Percentiles rank a stretch among this genome's conserved stretches.
Conservation (phyloP, 2,329 filamentous ascomycete species). For the Monosporascus cannonballus region DNA sequence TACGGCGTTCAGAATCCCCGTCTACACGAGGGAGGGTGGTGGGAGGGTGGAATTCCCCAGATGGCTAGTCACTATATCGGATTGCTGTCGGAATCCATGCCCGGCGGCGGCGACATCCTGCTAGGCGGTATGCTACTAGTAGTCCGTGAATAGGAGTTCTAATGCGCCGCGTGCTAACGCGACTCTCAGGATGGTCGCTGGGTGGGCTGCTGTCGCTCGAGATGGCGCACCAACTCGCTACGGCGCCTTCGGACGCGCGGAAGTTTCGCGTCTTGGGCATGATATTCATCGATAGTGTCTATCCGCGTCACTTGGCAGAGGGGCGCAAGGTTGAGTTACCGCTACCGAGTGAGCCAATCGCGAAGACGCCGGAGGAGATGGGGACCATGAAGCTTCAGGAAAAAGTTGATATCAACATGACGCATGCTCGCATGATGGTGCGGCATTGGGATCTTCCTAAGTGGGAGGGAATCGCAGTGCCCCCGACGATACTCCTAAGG, state of each 20-base stretch:
- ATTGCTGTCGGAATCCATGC: constrained; percentile 36
- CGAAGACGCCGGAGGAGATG: constrained; percentile 19
- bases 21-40: constrained; percentile 40
- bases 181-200: constrained; percentile 42
- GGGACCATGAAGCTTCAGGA: constrained; percentile 21
- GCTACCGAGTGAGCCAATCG: constrained; percentile 21
- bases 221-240: constrained; percentile 37
- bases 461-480: constrained; percentile 22
- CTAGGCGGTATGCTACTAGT: constrained; percentile 34
- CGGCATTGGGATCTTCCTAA: constrained; percentile 18
- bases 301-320: constrained; percentile 19
- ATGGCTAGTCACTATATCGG: constrained; percentile 47
- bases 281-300: constrained; percentile 47
- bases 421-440: constrained; percentile 25
- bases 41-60: constrained; percentile 45
- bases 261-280: constrained; percentile 40
- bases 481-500: constrained; percentile 39
- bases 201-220: constrained; percentile 48
- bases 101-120: constrained; percentile 34
- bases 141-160: neutral
- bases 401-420: constrained; percentile 28
- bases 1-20: constrained; percentile 51
- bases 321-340: constrained; percentile 5
- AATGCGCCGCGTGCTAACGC: neutral
- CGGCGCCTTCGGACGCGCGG: constrained; percentile 20